Evolutionary conservation across 805 yeast genomes (phyloP).

Genomic region (Metschnikowia orientalis): DNA sequence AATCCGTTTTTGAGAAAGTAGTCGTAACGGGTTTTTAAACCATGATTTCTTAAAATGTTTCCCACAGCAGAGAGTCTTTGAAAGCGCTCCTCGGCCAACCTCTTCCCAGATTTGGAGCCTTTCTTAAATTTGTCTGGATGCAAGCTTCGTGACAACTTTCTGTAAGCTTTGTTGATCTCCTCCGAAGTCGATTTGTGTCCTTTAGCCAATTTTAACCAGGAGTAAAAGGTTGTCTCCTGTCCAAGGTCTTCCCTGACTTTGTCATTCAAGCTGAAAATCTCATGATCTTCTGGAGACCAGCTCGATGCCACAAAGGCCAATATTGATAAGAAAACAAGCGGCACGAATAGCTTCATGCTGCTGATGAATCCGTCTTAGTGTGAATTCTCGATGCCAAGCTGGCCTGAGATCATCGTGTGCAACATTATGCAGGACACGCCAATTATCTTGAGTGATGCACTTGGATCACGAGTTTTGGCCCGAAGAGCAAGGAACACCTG

Average conservation of each 20-base stretch:
- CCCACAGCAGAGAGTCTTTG: constrained; percentile 75
- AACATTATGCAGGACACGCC: too few species aligned
- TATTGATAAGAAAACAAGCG: constrained; percentile 15
- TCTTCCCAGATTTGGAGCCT: constrained; percentile 28
- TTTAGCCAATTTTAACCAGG: constrained; percentile 52
- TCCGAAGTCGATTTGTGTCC: constrained; percentile 46
- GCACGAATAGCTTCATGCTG: constrained; percentile 14
- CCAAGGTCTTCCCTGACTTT: constrained; percentile 64
- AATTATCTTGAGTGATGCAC: too few species aligned
- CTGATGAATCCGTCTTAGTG: too few species aligned
- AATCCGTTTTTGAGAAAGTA: constrained; percentile 79
- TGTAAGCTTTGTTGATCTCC: constrained; percentile 62
- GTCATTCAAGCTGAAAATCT: constrained; percentile 70
- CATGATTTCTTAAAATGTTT: constrained; percentile 56
- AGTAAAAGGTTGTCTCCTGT: constrained; percentile 57
- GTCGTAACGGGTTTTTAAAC: constrained; percentile 69
- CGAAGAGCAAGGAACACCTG: too few species aligned
- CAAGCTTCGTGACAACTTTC: constrained; percentile 61
- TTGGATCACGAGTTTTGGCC: too few species aligned
- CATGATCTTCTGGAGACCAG: constrained; percentile 70
- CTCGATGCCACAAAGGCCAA: constrained; percentile 28
- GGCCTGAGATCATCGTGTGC: too few species aligned
- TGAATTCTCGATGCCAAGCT: too few species aligned
- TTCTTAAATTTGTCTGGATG: constrained; percentile 77
- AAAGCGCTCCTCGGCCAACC: constrained; percentile 62